phyloP scores from a whole-genome alignment of 345 rosid species.

The Populus tremula region DNA sequence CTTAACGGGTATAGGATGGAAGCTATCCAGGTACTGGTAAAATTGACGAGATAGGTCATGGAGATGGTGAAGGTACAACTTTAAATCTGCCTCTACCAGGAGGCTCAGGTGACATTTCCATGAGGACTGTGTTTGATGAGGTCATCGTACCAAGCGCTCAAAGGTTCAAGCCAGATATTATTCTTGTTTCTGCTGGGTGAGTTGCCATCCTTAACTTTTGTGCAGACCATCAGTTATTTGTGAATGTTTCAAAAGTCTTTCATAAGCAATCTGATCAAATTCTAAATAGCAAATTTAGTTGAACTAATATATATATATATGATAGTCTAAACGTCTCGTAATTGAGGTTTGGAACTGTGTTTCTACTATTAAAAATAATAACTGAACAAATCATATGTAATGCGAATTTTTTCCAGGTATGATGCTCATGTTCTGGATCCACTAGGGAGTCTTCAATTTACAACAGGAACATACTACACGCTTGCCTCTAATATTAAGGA shows the following conservation, averaged over 20 bases:
- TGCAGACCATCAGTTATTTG: background rate
- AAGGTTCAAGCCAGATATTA: slow-evolving; percentile 85
- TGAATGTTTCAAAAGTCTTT: background rate
- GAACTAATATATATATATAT: background rate
- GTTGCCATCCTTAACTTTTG: slow-evolving; percentile 15
- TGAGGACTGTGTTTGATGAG: slow-evolving; percentile 79
- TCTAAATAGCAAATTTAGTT: background rate
- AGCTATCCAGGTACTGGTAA: slow-evolving; percentile 95
- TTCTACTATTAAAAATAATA: background rate
- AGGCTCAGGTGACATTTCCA: slow-evolving; percentile 87
- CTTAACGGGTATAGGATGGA: slow-evolving; percentile 52
- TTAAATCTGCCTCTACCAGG: slow-evolving; percentile 89
- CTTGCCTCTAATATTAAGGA: slow-evolving; percentile 69
- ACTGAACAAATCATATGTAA: background rate
- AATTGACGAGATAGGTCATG: slow-evolving; percentile 65
- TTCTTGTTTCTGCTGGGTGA: slow-evolving; percentile 98
- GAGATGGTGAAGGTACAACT: slow-evolving; percentile 86
- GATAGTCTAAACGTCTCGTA: background rate
- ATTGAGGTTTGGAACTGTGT: background rate
- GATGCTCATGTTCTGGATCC: slow-evolving; percentile 92
- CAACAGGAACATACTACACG: slow-evolving; percentile 79
- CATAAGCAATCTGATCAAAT: too few relatives aligned
- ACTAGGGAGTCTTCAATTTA: slow-evolving; percentile 74
- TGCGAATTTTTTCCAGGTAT: slow-evolving; percentile 47
- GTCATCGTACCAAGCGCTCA: slow-evolving; percentile 84